Evolutionary conservation across 805 yeast species (phyloP), one percentile per base, ranked within the genome.

Genomic region (Candida piceae): DNA sequence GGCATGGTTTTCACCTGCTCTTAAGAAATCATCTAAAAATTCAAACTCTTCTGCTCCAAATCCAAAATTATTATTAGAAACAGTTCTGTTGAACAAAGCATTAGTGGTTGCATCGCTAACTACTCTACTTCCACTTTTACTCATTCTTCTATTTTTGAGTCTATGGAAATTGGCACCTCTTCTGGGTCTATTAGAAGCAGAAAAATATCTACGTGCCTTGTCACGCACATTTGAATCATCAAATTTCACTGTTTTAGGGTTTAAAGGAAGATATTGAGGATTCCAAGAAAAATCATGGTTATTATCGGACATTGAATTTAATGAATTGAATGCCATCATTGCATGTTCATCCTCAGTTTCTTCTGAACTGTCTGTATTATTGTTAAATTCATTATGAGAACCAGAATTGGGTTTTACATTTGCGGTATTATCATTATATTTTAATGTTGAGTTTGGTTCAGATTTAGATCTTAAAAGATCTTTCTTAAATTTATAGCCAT

Each of bases 131-230:
- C 53, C 68, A 41, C 66, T 64, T 47, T 70, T 74, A 41, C 77
- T 71, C 53, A 70, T 70, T 36, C 84, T 60, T 40, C 84, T 64
- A 29, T 74, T 73, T 26, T 50, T 54, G 20, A 50, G 35, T 29
- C 57, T 41, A 24, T 51, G 50, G 29, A 51, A 52, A 15, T 41
- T 48, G 1, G 44, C 36, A 1, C 42, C 36, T 13, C 57, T 37
- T 36, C 61, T 42, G 25, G 49, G 42, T 28, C 58, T 43, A 13
- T 38, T 40, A 4, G 50, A 31, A 6, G 50, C n/a, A n/a, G n/a
- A n/a, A n/a, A n/a, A n/a, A n/a, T n/a, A n/a, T n/a, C n/a, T n/a
- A n/a, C n/a, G n/a, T n/a, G n/a, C n/a, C 12, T 32, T 39, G 10
- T 37, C 32, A 21, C 36, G 40, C 5, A 37, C 25, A 3, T 40